Evolutionary conservation across 441 rosid species (phyloP), one percentile per base, ranked within the genome.

Genomic region (Brassica hybrid): DNA sequence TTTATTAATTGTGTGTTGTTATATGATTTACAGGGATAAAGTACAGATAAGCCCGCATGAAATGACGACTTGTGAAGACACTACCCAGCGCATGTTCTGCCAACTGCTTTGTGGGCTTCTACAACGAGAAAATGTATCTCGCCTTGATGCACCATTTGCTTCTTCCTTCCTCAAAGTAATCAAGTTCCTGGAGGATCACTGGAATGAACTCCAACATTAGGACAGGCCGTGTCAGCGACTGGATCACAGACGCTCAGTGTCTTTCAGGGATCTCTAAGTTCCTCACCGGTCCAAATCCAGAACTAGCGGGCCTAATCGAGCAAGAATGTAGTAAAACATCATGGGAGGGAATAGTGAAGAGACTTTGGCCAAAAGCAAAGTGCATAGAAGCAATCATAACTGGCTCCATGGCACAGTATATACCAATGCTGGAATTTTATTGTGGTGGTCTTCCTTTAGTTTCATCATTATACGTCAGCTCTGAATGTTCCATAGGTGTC

Each of bases 331-430:
- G 82, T 21, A 73, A 78, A 7, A 54, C 73, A 67, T 86, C 91
- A n/a, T 89, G 96, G 96, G 89, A 89, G 60, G 93, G 84, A 48
- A 91, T 91, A 74, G 68, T 93, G 19, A 87, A 2, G 79, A 89
- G 79, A 82, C 65, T 93, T 13, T 91, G 94, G 94, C 94, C 93
- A n/a, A 84, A 76, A 43, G 84, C 91, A 8, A 93, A 87, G 83
- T 88, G 80, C 78, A 80, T 93, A 3, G 88, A 84, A 54, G 88
- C 85, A 3, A 69, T 93, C 7, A 78, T 84, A 60, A 91, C 97
- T 3, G 93, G 93, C 6, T 71, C 92, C 12, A 91, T 93, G 97
- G 87, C 91, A 7, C 97, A 93, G 58, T 93, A 89, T 45, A 76
- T 85, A 9, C 84, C 88, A 4, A 73, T 83, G 18, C 84, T 93